phyloP scores from a whole-genome alignment of 2,329 filamentous ascomycete species.

The Chlorencoelia australis region DNA sequence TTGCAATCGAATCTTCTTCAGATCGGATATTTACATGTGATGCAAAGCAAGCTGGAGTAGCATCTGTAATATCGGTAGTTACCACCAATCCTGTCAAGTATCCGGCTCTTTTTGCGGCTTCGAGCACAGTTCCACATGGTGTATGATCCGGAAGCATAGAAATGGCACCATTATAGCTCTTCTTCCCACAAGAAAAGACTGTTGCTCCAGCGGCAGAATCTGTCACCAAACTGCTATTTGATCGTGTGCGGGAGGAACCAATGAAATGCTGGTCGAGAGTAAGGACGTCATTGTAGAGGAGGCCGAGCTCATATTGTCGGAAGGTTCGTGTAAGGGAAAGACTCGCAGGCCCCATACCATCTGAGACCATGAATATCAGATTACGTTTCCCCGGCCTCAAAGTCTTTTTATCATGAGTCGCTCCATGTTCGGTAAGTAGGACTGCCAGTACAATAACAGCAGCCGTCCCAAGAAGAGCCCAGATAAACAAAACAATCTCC shows the following conservation, averaged over 20 bases:
- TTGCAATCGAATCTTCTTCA: conserved; percentile 83
- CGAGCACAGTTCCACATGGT: conserved; percentile 84
- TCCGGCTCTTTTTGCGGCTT: conserved; percentile 84
- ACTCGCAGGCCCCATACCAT: conserved; percentile 94
- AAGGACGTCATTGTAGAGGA: conserved; percentile 68
- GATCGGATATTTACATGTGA: conserved; percentile 70
- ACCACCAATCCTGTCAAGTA: conserved; percentile 92
- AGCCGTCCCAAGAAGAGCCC: conserved; percentile 73
- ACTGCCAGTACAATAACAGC: conserved; percentile 72
- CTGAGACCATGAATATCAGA: conserved; percentile 97
- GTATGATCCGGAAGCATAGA: conserved; percentile 74
- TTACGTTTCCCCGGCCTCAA: conserved; percentile 64
- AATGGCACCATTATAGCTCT: conserved; percentile 97
- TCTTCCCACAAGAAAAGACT: conserved; percentile 83
- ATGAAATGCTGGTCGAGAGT: conserved; percentile 81
- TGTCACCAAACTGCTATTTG: conserved; percentile 75
- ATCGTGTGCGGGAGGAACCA: conserved; percentile 80
- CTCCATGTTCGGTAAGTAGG: conserved; percentile 58
- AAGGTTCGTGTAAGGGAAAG: conserved; percentile 79
- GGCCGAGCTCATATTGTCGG: conserved; percentile 61
- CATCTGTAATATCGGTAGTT: conserved; percentile 90
- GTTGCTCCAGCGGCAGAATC: conserved; percentile 97
- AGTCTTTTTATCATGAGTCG: conserved; percentile 14
- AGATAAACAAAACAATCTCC: conserved; percentile 67
- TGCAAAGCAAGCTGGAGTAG: conserved; percentile 91